Evolutionary conservation across 2,329 filamentous ascomycete genomes (phyloP), one percentile per base, ranked within the genome.

Genomic region (Apiospora hydei): DNA sequence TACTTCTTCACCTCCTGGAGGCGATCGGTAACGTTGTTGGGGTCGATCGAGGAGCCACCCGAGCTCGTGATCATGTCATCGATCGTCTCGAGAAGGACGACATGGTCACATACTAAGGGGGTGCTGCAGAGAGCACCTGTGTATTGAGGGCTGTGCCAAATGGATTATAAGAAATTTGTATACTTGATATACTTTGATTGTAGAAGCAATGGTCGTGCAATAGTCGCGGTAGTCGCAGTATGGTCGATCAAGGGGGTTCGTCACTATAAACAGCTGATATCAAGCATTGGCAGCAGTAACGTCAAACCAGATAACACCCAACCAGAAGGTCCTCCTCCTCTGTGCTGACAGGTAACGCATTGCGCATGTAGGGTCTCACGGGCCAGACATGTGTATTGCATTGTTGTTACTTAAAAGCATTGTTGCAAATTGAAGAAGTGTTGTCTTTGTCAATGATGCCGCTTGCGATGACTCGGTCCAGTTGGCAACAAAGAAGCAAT

Each of bases 31-130:
- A 8, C 30, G 11, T 11, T 4, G 53, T 38, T 61, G 16, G 30
- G 30, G 30, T 38, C 30, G 2, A 34, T 4, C 30, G 53, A 61
- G 4, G 53, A 61, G 53, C 53, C 30, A 30, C 53, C 53, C 26
- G 53, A 61, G 6, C 14, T 38, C 11, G 30, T 38, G 53, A 38
- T 26, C 18, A 38, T 10, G 16, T 38, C 30, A 13, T 38, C 53
- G 30, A 61, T 61, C 30, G 53, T 38, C 53, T 61, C 53, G 53
- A 61, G 8, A 41, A 61, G 21, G 53, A 61, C 38, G 53, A 41
- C 53, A 61, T 38, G 3, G 16, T 30, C 53, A 21, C 30, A 18
- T 61, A 7, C 18, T 14, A 38, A 38, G 26, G 7, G 53, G 26
- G 7, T 4, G 44, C 4, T 5, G 51, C 16, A 26, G 51, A 13